phyloP scores from a whole-genome alignment of 1,139 yeast genomes.

The Barnettozyma hawaiiensis region DNA sequence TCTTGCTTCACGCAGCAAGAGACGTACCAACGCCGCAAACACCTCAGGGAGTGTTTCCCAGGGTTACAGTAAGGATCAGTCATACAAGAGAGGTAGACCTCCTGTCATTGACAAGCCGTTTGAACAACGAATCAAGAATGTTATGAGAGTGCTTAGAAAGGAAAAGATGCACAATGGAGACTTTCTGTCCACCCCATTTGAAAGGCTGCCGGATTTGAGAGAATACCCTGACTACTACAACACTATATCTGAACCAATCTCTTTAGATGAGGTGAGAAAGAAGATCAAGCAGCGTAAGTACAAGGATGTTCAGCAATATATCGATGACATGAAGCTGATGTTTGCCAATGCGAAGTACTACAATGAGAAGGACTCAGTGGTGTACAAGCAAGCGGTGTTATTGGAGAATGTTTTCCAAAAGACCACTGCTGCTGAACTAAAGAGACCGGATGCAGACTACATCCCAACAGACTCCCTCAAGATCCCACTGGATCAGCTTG shows the following conservation, averaged over 20 bases:
- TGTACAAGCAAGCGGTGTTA: slow-evolving; percentile 52
- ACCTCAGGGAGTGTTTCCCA: slow-evolving; percentile 1
- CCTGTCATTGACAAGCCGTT: slow-evolving; percentile 94
- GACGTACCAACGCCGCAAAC: slow-evolving; percentile 1
- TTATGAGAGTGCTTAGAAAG: slow-evolving; percentile 74
- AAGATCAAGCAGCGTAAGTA: slow-evolving; percentile 86
- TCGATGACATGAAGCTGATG: slow-evolving; percentile 71
- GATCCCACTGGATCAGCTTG: slow-evolving; percentile 71
- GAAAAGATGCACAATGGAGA: slow-evolving; percentile 52
- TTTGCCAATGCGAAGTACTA: slow-evolving; percentile 68
- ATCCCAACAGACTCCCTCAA: slow-evolving; percentile 67
- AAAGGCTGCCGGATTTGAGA: slow-evolving; percentile 72
- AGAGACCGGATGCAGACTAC: slow-evolving; percentile 76
- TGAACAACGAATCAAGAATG: slow-evolving; percentile 85
- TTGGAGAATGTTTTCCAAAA: slow-evolving; percentile 59
- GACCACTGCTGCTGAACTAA: slow-evolving; percentile 64
- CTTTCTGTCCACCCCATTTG: slow-evolving; percentile 57
- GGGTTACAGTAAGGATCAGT: slow-evolving; percentile 27
- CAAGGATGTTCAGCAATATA: slow-evolving; percentile 65
- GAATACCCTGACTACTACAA: slow-evolving; percentile 64
- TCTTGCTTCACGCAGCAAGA: not conserved
- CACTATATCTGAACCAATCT: slow-evolving; percentile 62
- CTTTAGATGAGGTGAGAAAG: slow-evolving; percentile 74
- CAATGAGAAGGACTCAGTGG: slow-evolving; percentile 51
- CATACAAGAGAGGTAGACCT: slow-evolving; percentile 86